Evolutionary conservation across 2,329 filamentous ascomycete species (phyloP), one percentile per base, ranked within the genome.

Genomic region (Immersiporthe knoxdaviesiana): DNA sequence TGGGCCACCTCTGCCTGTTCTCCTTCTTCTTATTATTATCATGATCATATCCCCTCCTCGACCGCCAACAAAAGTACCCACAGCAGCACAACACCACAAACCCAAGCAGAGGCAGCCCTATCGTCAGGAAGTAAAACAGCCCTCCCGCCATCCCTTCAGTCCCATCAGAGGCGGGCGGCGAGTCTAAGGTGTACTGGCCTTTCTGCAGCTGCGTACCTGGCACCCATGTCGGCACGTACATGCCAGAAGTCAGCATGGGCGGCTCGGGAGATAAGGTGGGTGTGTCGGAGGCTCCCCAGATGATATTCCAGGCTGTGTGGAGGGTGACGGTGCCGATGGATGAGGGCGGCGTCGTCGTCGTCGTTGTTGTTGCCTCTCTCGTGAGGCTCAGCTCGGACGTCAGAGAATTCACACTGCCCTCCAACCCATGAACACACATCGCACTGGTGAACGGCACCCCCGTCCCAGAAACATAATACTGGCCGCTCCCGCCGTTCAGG

Each of bases 191-290:
- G 30, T 59, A 59, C 18, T 59, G 56, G 5, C 30, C 32, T 4
- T 59, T 59, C 30, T 59, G 56, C 18, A 59, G 56, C 56, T 59
- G 18, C 21, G 56, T 59, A 18, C 56, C 56, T 7, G 56, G 56
- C 32, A 59, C 56, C 32, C 32, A 37, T n/a, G 56, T 37, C 32
- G 56, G 56, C 56, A 59, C 56, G 32, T 59, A 21, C 56, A 37
- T 59, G 56, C 56, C 56, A 18, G 56, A 59, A 8, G 56, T 59
- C 30, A 59, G 56, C 56, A 12, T 59, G 18, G 56, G 56, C 30
- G 56, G 56, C 56, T 24, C 18, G 32, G 56, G 32, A 2, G 56
- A n/a, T 30, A 59, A 32, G 8, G 18, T 59, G 16, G 56, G 21
- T 24, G 24, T 59, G 10, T 59, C 56, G 56, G 56, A 35, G 10